A percentile compares a stretch with the other conserved stretches of the same genome.
Evolutionary conservation across 1,284 basidiomycete genomes (phyloP).

Genomic region (Coniferiporia sulphurascens): DNA sequence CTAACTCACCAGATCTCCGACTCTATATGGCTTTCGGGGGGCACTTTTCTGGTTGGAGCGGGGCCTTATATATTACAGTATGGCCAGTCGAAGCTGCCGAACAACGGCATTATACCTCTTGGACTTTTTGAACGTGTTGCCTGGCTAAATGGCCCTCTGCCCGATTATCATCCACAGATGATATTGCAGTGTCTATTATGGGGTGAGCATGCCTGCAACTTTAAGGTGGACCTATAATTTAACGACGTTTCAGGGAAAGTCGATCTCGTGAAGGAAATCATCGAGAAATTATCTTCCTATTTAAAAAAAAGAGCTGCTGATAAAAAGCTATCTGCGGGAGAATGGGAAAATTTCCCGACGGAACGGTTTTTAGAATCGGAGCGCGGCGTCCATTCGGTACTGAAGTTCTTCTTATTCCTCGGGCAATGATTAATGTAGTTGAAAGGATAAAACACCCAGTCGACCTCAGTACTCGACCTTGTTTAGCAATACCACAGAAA

Average conservation of each 20-base stretch:
- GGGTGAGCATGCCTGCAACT: conserved; percentile 47
- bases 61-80: conserved; percentile 78
- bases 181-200: conserved; percentile 87
- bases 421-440: background rate
- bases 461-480: conserved; percentile 38
- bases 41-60: conserved; percentile 70
- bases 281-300: conserved; percentile 57
- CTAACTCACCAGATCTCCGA: conserved; percentile 77
- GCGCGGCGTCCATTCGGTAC: conserved; percentile 24
- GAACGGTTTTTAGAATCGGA: conserved; percentile 49
- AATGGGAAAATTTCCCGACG: conserved; percentile 45
- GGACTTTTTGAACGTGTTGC: conserved; percentile 80
- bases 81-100: conserved; percentile 23
- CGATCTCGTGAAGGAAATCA: conserved; percentile 77
- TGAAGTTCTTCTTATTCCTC: background rate
- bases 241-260: conserved; percentile 56
- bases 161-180: conserved; percentile 89
- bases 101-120: conserved; percentile 24
- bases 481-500: conserved; percentile 35
- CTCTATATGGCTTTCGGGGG: conserved; percentile 83
- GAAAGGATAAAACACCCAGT: conserved; percentile 10
- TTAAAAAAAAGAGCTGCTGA: conserved; percentile 31
- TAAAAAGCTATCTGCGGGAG: conserved; percentile 19
- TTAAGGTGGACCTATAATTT: background rate
- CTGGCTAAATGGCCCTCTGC: conserved; percentile 75